Evolutionary conservation across 495 filamentous ascomycete genomes (phyloP).

Genomic region (Aspergillus heteromorphus): DNA sequence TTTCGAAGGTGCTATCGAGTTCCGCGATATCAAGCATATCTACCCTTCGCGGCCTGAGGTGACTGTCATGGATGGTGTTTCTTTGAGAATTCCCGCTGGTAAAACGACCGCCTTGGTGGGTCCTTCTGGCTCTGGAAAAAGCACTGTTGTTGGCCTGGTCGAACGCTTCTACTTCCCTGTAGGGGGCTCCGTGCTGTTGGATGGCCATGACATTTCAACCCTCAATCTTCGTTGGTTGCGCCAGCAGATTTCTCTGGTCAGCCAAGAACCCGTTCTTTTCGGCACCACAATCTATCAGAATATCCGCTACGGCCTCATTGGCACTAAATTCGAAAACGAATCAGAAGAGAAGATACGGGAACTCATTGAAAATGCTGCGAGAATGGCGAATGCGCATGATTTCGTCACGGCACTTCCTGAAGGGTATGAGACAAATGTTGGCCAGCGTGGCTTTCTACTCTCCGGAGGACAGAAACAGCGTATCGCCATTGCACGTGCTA

Average conservation of each 20-base stretch:
- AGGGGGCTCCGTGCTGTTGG: constrained; percentile 69
- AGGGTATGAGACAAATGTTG: constrained; percentile 89
- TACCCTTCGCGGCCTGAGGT: constrained; percentile 93
- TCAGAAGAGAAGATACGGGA: constrained; percentile 59
- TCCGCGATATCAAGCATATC: constrained; percentile 82
- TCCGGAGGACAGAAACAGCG: constrained; percentile 96
- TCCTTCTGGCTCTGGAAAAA: constrained; percentile 84
- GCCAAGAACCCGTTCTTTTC: constrained; percentile 68
- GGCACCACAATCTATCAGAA: constrained; percentile 81
- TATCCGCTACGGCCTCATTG: constrained; percentile 82
- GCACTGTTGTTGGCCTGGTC: constrained; percentile 84
- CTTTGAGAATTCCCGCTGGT: constrained; percentile 71
- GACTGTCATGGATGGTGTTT: constrained; percentile 76
- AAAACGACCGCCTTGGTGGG: constrained; percentile 85
- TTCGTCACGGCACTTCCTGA: constrained; percentile 82
- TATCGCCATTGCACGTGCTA: constrained; percentile 80
- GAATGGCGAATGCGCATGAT: constrained; percentile 89
- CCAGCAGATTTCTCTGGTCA: constrained; percentile 85
- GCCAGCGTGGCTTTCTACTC: constrained; percentile 87
- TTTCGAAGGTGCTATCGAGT: constrained; percentile 71
- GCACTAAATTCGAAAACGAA: constrained; percentile 67
- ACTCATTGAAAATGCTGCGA: constrained; percentile 72
- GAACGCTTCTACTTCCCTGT: constrained; percentile 92
- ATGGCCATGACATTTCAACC: constrained; percentile 73
- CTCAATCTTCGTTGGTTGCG: constrained; percentile 89